Evolutionary conservation across 169 alveolate species (phyloP), one percentile per base, ranked within the genome.

Genomic region (Babesia bovis): DNA sequence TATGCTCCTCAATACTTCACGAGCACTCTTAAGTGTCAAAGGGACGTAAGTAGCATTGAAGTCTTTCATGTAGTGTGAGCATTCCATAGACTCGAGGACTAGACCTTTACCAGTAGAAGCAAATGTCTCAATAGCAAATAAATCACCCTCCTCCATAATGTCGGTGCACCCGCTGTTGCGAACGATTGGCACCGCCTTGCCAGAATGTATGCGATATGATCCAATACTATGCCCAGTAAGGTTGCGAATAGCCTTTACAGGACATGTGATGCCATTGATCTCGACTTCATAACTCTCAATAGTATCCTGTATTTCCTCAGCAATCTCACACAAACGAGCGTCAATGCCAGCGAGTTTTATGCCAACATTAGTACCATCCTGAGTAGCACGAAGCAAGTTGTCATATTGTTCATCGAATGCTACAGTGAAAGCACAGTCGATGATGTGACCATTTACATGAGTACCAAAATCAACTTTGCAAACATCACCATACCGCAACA

Each of bases 381-480:
- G 96, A 5, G 99, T 96, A 19, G 99, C 99, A 85, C 90, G 85
- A 55, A 92, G 82, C 15, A 92, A 67, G 35, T 87, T 89, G 79
- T 91, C 96, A 49, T 84, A 92, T 61, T 90, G 69, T 33, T 89
- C 94, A 65, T 92, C 85, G 72, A 96, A 96, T 13, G 99, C 99
- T n/a, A 96, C 94, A 13, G 99, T 95, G 86, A 97, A 98, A 25
- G 99, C 99, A 85, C 99, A 94, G 89, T 98, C 99, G 49, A 98
- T 97, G 61, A 98, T 95, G 71, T 95, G 92, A 0, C 99, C 99
- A 75, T 96, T 96, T 19, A 97, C 99, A 66, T 98, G 99, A 28
- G 99, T 97, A 9, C 99, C 99, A 76, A 98, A 98, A 86, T 98
- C 99, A 69, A 98, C 77, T 92, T 98, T 98, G 91, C 98, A 94